Evolutionary conservation across 208 protist species (phyloP), one percentile per base, ranked within the genome.

Genomic region (Naegleria fowleri): DNA sequence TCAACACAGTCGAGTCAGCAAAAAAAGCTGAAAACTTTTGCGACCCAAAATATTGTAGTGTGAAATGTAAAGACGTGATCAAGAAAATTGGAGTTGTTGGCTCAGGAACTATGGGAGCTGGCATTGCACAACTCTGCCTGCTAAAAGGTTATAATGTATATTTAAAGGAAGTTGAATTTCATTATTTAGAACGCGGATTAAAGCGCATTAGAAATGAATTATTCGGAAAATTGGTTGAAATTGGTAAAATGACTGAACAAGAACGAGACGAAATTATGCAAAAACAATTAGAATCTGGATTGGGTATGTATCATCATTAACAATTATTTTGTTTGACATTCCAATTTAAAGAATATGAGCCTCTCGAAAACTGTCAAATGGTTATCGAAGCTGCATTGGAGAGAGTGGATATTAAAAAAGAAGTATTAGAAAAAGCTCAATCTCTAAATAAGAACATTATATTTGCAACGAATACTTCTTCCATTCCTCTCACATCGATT

Each of bases 401-500:
- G 92, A 95, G 96, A 92, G 95, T 98, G 93, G 93, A 93, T 39
- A 92, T 98, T 48, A 98, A 98, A 94, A 95, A 97, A 91, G 96
- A 96, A 92, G 91, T 98, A 19, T 93, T 98, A 85, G 93, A 97
- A 88, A 88, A 97, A 15, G 97, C 98, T 58, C 41, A 48, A 58
- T n/a, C 19, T 5, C 40, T n/a, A 6, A 13, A 48, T 25, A 88
- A 59, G 41, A 93, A 94, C 55, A 95, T 91, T 89, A 92, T 98
- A 59, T 96, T 98, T 91, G 96, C 96, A 13, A 97, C 97, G 58
- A 98, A 98, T 93, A 98, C 97, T n/a, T 97, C 96, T 3, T 97
- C 97, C 36, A 93, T 98, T n/a, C 96, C 96, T 87, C 94, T 98
- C 76, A 95, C 93, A 6, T 94, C 98, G 92, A 94, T 98, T 92